These are phyloP conservation scores for Phyllosticta citrichinensis DNA, from an alignment of 2,329 filamentous ascomycete species.

Conservation along the genomic window DNA sequence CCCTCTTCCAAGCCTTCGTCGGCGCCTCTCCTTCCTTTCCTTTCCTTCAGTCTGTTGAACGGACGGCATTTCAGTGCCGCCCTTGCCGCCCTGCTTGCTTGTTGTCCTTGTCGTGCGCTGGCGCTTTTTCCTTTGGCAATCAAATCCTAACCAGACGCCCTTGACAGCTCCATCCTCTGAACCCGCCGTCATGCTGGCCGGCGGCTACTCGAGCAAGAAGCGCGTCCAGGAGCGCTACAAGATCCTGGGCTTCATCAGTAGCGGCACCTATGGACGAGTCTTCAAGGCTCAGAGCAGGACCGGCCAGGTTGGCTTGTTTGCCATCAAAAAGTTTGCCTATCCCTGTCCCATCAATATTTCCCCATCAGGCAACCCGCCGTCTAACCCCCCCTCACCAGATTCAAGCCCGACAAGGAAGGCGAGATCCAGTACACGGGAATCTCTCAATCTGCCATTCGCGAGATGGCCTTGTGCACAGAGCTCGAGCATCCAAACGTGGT, in stretches of 20 bases:
- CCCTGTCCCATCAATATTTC: neutral
- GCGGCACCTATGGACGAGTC: slow-evolving; percentile 92
- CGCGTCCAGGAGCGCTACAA: slow-evolving; percentile 88
- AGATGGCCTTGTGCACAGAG: slow-evolving; percentile 95
- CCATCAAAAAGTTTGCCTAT: slow-evolving; percentile 78
- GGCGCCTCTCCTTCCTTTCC: slow-evolving; percentile 6
- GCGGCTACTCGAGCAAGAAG: slow-evolving; percentile 59
- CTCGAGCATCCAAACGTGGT: slow-evolving; percentile 84
- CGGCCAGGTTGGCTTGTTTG: slow-evolving; percentile 71
- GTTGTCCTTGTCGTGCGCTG: neutral
- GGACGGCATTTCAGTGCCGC: neutral
- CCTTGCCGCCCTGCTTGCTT: slow-evolving; percentile 4
- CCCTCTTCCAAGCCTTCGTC: neutral
- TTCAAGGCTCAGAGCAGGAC: slow-evolving; percentile 84
- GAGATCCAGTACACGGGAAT: slow-evolving; percentile 96
- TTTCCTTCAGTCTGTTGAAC: neutral
- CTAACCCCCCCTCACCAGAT: slow-evolving; percentile 33
- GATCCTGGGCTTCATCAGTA: slow-evolving; percentile 96
- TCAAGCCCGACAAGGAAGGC: slow-evolving; percentile 97
- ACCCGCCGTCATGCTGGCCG: slow-evolving; percentile 30
- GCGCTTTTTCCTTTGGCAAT: neutral
- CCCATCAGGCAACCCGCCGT: neutral
- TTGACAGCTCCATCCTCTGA: slow-evolving; percentile 1
- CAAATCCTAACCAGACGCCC: slow-evolving; percentile 1
- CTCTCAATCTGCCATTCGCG: slow-evolving; percentile 90